Conservation (phyloP, 345 rosid genomes). For the Alliaria petiolata region DNA sequence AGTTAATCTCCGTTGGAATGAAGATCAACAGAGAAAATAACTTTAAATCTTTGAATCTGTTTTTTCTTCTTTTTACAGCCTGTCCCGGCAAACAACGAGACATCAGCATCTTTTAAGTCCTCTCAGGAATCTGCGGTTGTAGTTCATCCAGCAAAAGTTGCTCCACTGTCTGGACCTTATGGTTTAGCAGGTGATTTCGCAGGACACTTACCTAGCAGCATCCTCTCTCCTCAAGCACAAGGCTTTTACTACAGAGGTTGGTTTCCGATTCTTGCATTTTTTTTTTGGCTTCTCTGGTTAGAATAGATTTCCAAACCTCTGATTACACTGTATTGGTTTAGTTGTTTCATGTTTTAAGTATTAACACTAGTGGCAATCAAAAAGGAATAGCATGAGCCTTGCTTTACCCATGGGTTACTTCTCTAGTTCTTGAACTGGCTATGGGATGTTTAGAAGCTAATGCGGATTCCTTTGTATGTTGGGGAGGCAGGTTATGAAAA, state of each 20-base stretch:
- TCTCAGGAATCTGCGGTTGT: conserved; percentile 51
- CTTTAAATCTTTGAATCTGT: not conserved
- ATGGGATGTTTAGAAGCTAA: conserved; percentile 18
- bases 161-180: conserved; percentile 47
- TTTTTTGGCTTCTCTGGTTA: conserved; percentile 1
- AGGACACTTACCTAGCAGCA: conserved; percentile 53
- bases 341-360: conserved; percentile 1
- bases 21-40: not conserved
- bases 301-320: not conserved
- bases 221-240: conserved; percentile 75
- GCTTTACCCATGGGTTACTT: no score
- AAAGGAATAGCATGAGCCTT: not conserved
- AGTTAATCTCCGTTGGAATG: conserved; percentile 1
- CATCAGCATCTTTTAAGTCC: conserved; percentile 53
- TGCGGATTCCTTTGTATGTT: conserved; percentile 12
- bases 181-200: conserved; percentile 53
- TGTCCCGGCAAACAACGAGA: conserved; percentile 46
- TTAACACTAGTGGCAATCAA: not conserved
- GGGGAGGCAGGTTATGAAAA: conserved; percentile 60
- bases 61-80: conserved; percentile 42
- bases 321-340: not conserved
- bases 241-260: conserved; percentile 70
- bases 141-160: conserved; percentile 49
- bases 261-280: conserved; percentile 25
- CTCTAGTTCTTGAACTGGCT: no score